phyloP scores from a whole-genome alignment of 129 eudicot genomes.

The Centaurea solstitialis region DNA sequence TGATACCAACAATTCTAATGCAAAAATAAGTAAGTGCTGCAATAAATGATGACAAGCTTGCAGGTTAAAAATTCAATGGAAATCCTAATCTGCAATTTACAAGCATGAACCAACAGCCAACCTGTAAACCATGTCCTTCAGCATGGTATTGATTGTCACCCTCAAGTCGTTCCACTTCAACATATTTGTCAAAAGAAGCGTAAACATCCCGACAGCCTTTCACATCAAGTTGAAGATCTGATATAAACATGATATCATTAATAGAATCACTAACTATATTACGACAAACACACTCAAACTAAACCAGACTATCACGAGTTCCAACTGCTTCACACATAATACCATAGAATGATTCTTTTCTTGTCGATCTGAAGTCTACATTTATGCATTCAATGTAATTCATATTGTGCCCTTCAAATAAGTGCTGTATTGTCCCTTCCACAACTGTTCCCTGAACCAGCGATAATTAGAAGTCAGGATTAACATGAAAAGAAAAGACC shows the following conservation, averaged over 20 bases:
- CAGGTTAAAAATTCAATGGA: neutral
- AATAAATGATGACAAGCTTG: neutral
- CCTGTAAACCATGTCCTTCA: conserved; percentile 91
- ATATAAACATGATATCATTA: conserved; percentile 21
- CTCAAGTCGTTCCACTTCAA: conserved; percentile 95
- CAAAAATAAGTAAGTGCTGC: neutral
- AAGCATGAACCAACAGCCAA: conserved; percentile 23
- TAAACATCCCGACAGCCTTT: conserved; percentile 96
- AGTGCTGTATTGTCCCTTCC: conserved; percentile 95
- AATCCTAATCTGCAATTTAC: neutral
- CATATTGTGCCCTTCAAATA: conserved; percentile 98
- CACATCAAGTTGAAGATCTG: conserved; percentile 98
- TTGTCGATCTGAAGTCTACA: conserved; percentile 91
- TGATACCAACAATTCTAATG: neutral
- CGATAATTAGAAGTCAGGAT: conserved; percentile 28
- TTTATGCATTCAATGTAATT: conserved; percentile 94
- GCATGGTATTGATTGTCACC: conserved; percentile 98
- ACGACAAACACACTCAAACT: neutral
- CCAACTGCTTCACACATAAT: conserved; percentile 24
- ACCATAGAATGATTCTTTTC: conserved; percentile 98
- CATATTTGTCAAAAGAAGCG: conserved; percentile 98
- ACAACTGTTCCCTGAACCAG: conserved; percentile 89
- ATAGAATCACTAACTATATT: neutral
- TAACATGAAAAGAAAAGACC: neutral
- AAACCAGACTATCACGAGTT: neutral